Conservation (phyloP, 495 filamentous ascomycete genomes). For the Cetradonia linearis region DNA sequence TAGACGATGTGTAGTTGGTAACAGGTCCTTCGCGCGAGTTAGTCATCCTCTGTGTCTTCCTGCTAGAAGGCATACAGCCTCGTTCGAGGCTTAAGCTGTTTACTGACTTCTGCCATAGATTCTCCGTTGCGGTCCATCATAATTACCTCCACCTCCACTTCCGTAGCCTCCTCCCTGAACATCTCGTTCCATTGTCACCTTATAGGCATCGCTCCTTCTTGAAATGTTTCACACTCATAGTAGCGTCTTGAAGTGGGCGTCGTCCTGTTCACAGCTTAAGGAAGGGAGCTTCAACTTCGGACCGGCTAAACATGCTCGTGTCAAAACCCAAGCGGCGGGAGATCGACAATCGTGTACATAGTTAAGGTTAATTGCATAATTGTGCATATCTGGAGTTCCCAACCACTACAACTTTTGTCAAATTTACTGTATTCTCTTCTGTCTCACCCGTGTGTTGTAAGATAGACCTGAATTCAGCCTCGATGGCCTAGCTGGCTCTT, state of each 20-base stretch:
- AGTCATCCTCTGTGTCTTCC: not conserved
- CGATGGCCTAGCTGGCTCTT: not conserved
- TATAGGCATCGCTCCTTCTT: conserved; percentile 6
- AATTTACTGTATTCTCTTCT: too few species aligned
- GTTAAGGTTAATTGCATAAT: conserved; percentile 12
- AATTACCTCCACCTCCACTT: conserved; percentile 20
- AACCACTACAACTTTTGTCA: not conserved
- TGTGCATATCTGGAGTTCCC: conserved; percentile 6
- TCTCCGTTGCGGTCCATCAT: conserved; percentile 23
- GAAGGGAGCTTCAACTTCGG: not conserved
- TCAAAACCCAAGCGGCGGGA: conserved; percentile 1
- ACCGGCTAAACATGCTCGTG: not conserved
- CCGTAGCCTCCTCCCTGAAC: conserved; percentile 23
- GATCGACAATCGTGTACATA: conserved; percentile 2
- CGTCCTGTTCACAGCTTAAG: not conserved
- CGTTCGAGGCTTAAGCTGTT: not conserved
- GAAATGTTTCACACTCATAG: not conserved
- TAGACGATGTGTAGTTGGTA: conserved; percentile 89
- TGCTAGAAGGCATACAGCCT: not conserved
- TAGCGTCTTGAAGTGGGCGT: not conserved
- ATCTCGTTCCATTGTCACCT: conserved; percentile 28
- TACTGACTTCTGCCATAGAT: conserved; percentile 24
- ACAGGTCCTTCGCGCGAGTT: conserved; percentile 51
- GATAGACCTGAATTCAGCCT: not conserved
- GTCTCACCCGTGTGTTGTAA: not conserved